These are phyloP conservation scores for Colletotrichum eremochloae DNA, from an alignment of 2,329 filamentous ascomycete species.

Conservation along the genomic window DNA sequence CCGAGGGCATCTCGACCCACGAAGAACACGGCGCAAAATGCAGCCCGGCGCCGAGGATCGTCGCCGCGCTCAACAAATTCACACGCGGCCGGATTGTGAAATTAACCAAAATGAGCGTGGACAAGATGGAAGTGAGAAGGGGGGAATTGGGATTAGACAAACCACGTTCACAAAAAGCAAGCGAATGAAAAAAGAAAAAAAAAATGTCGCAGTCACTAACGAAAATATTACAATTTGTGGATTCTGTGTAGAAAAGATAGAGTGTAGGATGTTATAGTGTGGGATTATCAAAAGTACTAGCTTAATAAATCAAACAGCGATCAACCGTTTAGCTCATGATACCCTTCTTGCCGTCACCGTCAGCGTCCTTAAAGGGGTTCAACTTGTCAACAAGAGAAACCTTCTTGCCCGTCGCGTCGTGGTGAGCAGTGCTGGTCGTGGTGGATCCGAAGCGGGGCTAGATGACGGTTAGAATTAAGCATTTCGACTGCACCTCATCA, in stretches of 20 bases:
- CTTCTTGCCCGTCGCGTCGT: conserved; percentile 36
- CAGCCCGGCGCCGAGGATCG: not conserved
- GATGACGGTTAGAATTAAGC: accelerated
- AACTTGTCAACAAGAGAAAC: conserved; percentile 44
- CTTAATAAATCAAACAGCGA: not conserved
- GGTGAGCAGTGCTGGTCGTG: not conserved
- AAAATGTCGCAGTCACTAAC: accelerated
- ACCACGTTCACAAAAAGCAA: not conserved
- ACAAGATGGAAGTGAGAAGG: not conserved
- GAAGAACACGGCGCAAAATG: not conserved
- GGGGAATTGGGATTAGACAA: not conserved
- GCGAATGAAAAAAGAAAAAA: not conserved
- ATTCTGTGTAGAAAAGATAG: not conserved
- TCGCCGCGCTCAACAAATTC: not conserved
- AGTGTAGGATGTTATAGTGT: not conserved
- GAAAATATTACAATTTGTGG: not conserved
- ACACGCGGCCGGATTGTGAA: not conserved
- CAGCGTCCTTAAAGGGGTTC: conserved; percentile 46
- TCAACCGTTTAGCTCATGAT: conserved; percentile 39
- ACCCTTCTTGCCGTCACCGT: conserved; percentile 46
- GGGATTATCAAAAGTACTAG: not conserved
- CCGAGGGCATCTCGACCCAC: not conserved
- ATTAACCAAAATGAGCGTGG: not conserved
- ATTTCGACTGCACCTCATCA: accelerated
- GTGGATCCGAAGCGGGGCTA: conserved; percentile 19